phyloP scores from a whole-genome alignment of 1,139 yeast genomes.

The Saccharomycopsis crataegensis region DNA sequence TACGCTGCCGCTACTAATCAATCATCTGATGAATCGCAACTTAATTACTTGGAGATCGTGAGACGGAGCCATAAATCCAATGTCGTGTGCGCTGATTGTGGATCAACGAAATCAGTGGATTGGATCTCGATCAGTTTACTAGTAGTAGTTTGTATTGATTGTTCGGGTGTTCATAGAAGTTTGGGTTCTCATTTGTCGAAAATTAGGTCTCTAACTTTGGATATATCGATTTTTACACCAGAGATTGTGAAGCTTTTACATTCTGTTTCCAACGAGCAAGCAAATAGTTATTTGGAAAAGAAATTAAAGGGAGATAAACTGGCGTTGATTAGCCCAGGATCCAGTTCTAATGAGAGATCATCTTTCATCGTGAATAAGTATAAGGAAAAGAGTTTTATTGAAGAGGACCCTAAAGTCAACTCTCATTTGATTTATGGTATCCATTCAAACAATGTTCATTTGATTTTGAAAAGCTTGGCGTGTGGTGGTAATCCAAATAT shows the following conservation, averaged over 20 bases:
- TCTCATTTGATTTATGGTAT: slow-evolving; percentile 37
- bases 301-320: slow-evolving; percentile 33
- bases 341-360: slow-evolving; percentile 31
- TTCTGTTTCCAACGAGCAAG: slow-evolving; percentile 57
- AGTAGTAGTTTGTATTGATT: slow-evolving; percentile 70
- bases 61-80: slow-evolving; percentile 50
- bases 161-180: slow-evolving; percentile 72
- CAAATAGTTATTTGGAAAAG: slow-evolving; percentile 53
- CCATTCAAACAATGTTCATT: slow-evolving; percentile 40
- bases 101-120: slow-evolving; percentile 56
- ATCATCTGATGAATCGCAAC: slow-evolving; percentile 9
- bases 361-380: slow-evolving; percentile 48
- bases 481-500: slow-evolving; percentile 44
- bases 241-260: slow-evolving; percentile 53
- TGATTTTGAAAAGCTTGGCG: slow-evolving; percentile 40
- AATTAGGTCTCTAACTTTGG: slow-evolving; percentile 75
- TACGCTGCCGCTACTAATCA: slow-evolving; percentile 2
- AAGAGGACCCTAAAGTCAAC: slow-evolving; percentile 25
- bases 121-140: slow-evolving; percentile 82
- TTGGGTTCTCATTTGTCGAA: slow-evolving; percentile 68
- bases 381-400: slow-evolving; percentile 33
- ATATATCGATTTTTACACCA: slow-evolving; percentile 47
- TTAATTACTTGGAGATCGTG: slow-evolving; percentile 37
- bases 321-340: slow-evolving; percentile 28
- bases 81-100: slow-evolving; percentile 72